phyloP scores from a whole-genome alignment of 2,329 filamentous ascomycete species.

The Thelonectria blattea region DNA sequence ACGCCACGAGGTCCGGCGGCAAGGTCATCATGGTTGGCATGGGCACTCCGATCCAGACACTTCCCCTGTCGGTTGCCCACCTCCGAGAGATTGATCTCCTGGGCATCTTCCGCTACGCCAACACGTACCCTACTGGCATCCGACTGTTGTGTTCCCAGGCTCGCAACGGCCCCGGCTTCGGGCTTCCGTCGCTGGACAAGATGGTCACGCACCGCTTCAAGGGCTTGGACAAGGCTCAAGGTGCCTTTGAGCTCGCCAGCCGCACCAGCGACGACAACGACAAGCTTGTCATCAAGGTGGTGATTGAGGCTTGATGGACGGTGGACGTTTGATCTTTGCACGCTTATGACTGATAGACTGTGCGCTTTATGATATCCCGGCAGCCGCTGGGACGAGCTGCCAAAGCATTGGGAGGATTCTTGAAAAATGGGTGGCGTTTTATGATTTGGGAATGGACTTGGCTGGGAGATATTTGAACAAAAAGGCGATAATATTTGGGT shows the following conservation, averaged over 20 bases:
- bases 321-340: conserved; percentile 3
- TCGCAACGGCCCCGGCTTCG: conserved; percentile 46
- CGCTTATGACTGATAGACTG: conserved; percentile 29
- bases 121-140: conserved; percentile 77
- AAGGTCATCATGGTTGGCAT: conserved; percentile 80
- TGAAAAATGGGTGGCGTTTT: not conserved
- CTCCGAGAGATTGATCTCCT: conserved; percentile 78
- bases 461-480: not conserved
- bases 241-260: conserved; percentile 73
- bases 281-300: conserved; percentile 74
- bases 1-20: conserved; percentile 72
- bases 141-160: conserved; percentile 58
- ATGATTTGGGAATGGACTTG: not conserved
- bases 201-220: conserved; percentile 77
- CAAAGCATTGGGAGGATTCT: conserved; percentile 5
- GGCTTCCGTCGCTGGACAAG: conserved; percentile 68
- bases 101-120: conserved; percentile 80
- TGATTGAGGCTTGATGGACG: conserved; percentile 59
- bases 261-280: conserved; percentile 71
- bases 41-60: conserved; percentile 77
- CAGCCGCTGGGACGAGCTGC: conserved; percentile 3
- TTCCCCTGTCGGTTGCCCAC: conserved; percentile 75
- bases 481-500: not conserved
- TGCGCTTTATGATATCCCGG: conserved; percentile 25
- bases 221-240: conserved; percentile 65